Conservation (phyloP, 352 stramenopile species). For the Pythium guiyangense region DNA sequence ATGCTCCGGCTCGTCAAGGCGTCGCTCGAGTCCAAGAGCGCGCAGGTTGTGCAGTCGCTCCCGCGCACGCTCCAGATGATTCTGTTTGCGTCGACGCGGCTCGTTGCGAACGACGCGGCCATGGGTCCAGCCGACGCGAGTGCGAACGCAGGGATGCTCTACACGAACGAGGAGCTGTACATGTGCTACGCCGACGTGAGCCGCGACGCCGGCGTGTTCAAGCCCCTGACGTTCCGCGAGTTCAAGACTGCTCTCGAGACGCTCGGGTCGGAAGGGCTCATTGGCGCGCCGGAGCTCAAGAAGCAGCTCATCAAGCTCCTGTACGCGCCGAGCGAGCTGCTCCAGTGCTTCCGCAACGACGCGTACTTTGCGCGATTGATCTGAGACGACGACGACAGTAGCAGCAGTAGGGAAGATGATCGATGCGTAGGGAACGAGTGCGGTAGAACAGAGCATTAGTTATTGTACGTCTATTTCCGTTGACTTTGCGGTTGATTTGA, state of each 20-base stretch:
- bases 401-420: too few relatives aligned
- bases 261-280: slow-evolving; percentile 59
- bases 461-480: neutral
- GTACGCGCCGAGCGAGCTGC: slow-evolving; percentile 56
- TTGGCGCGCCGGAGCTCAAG: slow-evolving; percentile 53
- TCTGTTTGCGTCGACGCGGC: slow-evolving; percentile 57
- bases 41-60: slow-evolving; percentile 48
- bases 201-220: slow-evolving; percentile 60
- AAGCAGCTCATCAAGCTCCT: slow-evolving; percentile 76
- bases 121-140: slow-evolving; percentile 13
- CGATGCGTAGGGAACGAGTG: too few relatives aligned
- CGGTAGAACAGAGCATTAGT: neutral
- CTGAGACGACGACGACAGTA: slow-evolving; percentile 19
- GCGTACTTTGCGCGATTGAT: slow-evolving; percentile 71
- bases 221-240: slow-evolving; percentile 51
- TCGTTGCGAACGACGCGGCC: slow-evolving; percentile 21
- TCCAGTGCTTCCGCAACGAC: slow-evolving; percentile 70
- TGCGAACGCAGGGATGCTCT: slow-evolving; percentile 24
- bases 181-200: slow-evolving; percentile 64
- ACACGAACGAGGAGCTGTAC: slow-evolving; percentile 59
- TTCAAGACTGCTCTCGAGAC: slow-evolving; percentile 66
- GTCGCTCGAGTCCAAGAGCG: slow-evolving; percentile 60
- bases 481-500: too few relatives aligned
- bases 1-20: slow-evolving; percentile 74
- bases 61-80: slow-evolving; percentile 83